These are phyloP conservation scores for Lentinula aciculospora DNA, from an alignment of 768 basidiomycete species.

Conservation along the genomic window DNA sequence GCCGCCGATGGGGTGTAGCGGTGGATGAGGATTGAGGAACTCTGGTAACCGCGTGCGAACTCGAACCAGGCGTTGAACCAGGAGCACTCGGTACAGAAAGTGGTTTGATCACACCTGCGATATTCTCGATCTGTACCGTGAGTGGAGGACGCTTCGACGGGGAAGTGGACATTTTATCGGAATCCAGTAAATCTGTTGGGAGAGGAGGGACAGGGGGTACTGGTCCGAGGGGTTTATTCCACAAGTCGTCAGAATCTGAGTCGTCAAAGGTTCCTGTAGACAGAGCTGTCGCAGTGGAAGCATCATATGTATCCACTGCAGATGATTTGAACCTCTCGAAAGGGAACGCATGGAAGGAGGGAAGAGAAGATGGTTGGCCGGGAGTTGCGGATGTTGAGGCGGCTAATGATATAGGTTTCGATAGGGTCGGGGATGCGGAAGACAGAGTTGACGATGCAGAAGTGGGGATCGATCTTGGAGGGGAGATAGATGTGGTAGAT, in stretches of 20 bases:
- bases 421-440: background rate
- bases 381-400: background rate
- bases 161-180: background rate
- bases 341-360: background rate
- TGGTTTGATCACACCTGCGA: conserved; percentile 11
- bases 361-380: conserved; percentile 1
- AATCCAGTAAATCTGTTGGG: background rate
- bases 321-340: background rate
- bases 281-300: background rate
- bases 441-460: conserved; percentile 1
- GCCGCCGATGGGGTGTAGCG: conserved; percentile 7
- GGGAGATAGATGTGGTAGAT: background rate
- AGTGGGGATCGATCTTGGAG: background rate
- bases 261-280: conserved; percentile 29
- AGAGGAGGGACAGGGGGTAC: conserved; percentile 12
- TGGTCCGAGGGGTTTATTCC: conserved; percentile 35
- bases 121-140: conserved; percentile 36
- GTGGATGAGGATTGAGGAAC: conserved; percentile 4
- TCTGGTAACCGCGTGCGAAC: background rate
- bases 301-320: background rate
- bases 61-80: background rate
- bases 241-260: conserved; percentile 42
- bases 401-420: background rate
- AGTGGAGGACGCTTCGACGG: conserved; percentile 33
- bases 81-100: conserved; percentile 10